These are phyloP conservation scores for Ceratocystis eucalypticola DNA, from an alignment of 2,329 filamentous ascomycete genomes.

Conservation along the genomic window DNA sequence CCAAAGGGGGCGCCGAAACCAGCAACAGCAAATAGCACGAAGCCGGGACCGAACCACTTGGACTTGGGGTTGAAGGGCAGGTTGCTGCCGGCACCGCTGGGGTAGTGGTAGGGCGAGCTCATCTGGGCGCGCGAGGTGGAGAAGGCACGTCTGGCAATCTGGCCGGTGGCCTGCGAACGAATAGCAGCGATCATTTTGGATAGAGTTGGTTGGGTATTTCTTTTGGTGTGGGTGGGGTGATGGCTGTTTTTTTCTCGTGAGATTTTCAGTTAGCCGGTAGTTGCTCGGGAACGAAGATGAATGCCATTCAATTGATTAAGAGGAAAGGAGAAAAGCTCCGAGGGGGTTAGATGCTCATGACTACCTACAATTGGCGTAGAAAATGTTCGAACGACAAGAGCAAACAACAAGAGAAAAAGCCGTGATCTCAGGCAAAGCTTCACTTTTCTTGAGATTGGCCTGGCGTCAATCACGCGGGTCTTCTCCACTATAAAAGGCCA, in stretches of 20 bases:
- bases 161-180: conserved; percentile 43
- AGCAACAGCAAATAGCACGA: conserved; percentile 55
- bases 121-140: conserved; percentile 76
- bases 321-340: too few species aligned
- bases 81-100: conserved; percentile 88
- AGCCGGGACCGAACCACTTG: conserved; percentile 69
- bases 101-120: conserved; percentile 92
- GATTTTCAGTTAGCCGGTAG: not conserved
- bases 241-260: conserved; percentile 3
- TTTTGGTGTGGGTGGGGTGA: conserved; percentile 27
- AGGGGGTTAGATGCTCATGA: not conserved
- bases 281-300: not conserved
- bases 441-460: conserved; percentile 4
- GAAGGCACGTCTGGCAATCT: conserved; percentile 80
- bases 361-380: conserved; percentile 10
- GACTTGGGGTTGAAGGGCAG: conserved; percentile 93
- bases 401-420: not conserved
- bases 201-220: not conserved
- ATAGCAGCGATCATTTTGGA: conserved; percentile 69
- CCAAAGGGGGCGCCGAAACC: conserved; percentile 50
- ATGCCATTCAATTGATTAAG: not conserved
- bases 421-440: conserved; percentile 8
- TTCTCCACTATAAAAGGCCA: conserved; percentile 6
- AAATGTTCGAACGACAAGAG: not conserved
- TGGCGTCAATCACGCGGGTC: not conserved